These are phyloP conservation scores for Candida boidinii DNA, from an alignment of 805 yeast species.

Conservation along the genomic window DNA sequence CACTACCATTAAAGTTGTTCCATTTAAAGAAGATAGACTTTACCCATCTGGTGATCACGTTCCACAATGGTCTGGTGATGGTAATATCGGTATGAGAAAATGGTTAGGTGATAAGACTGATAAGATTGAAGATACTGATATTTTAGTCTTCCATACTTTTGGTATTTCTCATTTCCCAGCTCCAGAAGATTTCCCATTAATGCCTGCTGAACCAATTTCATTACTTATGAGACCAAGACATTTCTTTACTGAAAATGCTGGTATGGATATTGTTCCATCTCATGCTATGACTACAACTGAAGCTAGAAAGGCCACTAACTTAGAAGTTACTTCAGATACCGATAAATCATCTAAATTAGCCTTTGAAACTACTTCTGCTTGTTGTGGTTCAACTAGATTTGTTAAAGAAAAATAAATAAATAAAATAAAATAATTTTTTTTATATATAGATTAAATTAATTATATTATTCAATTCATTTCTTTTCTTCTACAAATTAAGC, in stretches of 20 bases:
- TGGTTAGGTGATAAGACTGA: conserved; percentile 61
- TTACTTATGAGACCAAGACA: conserved; percentile 71
- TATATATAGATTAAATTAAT: background rate
- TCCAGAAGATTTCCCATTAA: conserved; percentile 83
- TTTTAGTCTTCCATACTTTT: conserved; percentile 71
- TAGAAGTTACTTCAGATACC: conserved; percentile 31
- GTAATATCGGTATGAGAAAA: conserved; percentile 53
- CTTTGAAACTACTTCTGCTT: conserved; percentile 27
- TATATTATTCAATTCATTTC: background rate
- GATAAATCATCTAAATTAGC: conserved; percentile 48
- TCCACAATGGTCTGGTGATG: conserved; percentile 69
- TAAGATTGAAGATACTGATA: conserved; percentile 56
- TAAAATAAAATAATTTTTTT: no score
- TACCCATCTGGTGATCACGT: conserved; percentile 79
- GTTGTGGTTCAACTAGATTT: conserved; percentile 23
- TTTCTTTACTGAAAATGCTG: conserved; percentile 72
- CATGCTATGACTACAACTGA: conserved; percentile 39
- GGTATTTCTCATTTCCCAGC: conserved; percentile 85
- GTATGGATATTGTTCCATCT: conserved; percentile 65
- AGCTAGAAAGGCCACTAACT: conserved; percentile 27
- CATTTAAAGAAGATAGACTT: conserved; percentile 62
- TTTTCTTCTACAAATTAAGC: background rate
- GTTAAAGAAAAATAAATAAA: conserved; percentile 11
- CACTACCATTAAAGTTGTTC: conserved; percentile 58
- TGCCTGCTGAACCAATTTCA: conserved; percentile 81